Evolutionary conservation across 1,284 basidiomycete genomes (phyloP), one percentile per base, ranked within the genome.

Genomic region (Naganishia liquefaciens): DNA sequence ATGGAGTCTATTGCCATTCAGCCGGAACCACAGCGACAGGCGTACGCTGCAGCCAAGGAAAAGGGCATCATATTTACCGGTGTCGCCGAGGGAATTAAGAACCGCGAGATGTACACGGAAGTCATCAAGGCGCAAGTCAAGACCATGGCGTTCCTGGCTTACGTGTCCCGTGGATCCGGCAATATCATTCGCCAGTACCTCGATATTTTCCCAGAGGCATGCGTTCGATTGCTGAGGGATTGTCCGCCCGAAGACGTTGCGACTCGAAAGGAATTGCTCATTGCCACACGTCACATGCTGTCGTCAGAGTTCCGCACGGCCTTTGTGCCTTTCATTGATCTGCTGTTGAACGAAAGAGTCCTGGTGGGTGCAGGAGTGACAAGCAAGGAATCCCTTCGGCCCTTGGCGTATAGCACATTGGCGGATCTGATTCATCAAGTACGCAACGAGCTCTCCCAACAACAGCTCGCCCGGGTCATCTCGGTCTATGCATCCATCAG

Each of bases 341-440:
- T 92, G 67, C 83, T 99, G 15, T 85, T 97, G 39, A 89, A 97
- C 70, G 93, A 99, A 73, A 85, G 86, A 53, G 89, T 98, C n/a
- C 81, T 99, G 17, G 83, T 99, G 37, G 96, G 96, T 4, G 87
- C 85, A 4, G 88, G 90, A 19, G 83, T 84, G 55, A 83, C 84
- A 0, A 89, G 89, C 67, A 87, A 89, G 71, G 96, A 99, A 77
- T 87, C 88, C 42, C 81, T 96, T 42, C 90, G 92, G 63, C 86
- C 90, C 1, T 84, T 87, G 37, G 90, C 91, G 2, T 95, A 93
- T 78, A 89, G 88, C 68, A 90, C 92, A 68, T 86, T 97, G 1
- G 92, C 93, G 44, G 96, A 99, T 76, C 83, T 99, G 23, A 88
- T 98, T 63, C 93, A 97, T 75, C 92, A 97, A 74, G 84, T 95